Base-by-base conservation (phyloP, 2,329 filamentous ascomycete genomes). In the Dactylella cylindrospora region DNA sequence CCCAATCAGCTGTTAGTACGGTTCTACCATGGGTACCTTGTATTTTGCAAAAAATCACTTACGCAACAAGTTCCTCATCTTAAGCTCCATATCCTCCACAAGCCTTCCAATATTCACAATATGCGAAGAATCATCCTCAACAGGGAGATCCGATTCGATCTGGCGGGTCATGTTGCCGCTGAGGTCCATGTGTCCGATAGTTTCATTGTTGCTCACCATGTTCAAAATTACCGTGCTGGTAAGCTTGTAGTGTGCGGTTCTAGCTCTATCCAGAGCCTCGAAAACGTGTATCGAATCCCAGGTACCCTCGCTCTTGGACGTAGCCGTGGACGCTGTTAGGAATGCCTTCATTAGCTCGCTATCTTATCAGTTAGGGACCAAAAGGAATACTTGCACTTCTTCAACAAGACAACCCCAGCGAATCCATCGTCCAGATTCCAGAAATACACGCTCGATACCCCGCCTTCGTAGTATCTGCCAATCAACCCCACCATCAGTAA, bases 211-310 rank as follows among this genome's bases (percentile, higher is more conserved):
- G 49, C 84, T 84, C 15, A 88, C 85, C 43, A 98, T 80, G 55
- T 89, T 89, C 54, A 98, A 79, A 68, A 98, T 97, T 41, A 98
- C 91, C 3, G 93, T 98, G 67, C 88, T 94, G 0, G 93, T 98
- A 67, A 98, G 84, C 76, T 96, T 95, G 80, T 98, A 98, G 76
- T 96, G 91, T 60, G 90, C 90, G 67, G 84, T 88, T 66, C 93
- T 85, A 67, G 88, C 90, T 67, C 90, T 86, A 73, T 98, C 93
- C 70, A 89, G 89, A 60, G 91, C 90, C 74, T 98, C 93, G 73
- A 98, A 95, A 67, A 98, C 93, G 77, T 98, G 93, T 72, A 98
- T 97, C 67, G 88, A 95, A 76, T 98, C 93, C 93, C 93, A 98
- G 51, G 89, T 85, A 57, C 90, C 90, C 53, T 86, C 81, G 70